phyloP scores from a whole-genome alignment of 345 rosid species.

The thale cress (Arabidopsis thaliana) region DNA sequence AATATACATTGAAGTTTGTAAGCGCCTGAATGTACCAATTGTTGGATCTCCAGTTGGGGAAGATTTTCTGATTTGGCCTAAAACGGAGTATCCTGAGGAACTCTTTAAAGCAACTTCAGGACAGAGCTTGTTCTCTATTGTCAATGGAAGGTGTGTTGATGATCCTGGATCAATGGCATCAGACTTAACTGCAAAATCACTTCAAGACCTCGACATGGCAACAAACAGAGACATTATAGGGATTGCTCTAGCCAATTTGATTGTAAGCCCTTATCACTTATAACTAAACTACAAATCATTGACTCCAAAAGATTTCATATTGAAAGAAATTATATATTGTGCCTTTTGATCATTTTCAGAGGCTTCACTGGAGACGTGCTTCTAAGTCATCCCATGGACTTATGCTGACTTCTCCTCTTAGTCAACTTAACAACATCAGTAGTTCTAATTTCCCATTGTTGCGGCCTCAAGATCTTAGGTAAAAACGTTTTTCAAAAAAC shows the following conservation, averaged over 20 bases:
- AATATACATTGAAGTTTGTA: constrained; percentile 92
- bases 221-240: constrained; percentile 84
- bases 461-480: constrained; percentile 88
- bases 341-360: constrained; percentile 46
- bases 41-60: constrained; percentile 98
- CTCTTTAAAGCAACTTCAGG: constrained; percentile 81
- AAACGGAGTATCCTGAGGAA: constrained; percentile 83
- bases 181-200: constrained; percentile 81
- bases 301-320: constrained; percentile 10
- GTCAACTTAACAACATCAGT: constrained; percentile 54
- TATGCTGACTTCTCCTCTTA: constrained; percentile 90
- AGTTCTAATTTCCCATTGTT: constrained; percentile 56
- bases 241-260: constrained; percentile 92
- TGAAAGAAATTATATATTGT: constrained; percentile 8
- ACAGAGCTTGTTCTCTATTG: constrained; percentile 80
- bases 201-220: constrained; percentile 80
- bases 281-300: not conserved
- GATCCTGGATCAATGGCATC: constrained; percentile 91
- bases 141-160: constrained; percentile 89
- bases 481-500: not conserved
- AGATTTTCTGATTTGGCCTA: constrained; percentile 96
- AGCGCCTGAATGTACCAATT: constrained; percentile 69
- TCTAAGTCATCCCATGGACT: constrained; percentile 79
- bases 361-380: constrained; percentile 95
- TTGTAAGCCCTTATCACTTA: constrained; percentile 57